Conservation (phyloP, 2,329 filamentous ascomycete genomes). For the Neonectria sp. region DNA sequence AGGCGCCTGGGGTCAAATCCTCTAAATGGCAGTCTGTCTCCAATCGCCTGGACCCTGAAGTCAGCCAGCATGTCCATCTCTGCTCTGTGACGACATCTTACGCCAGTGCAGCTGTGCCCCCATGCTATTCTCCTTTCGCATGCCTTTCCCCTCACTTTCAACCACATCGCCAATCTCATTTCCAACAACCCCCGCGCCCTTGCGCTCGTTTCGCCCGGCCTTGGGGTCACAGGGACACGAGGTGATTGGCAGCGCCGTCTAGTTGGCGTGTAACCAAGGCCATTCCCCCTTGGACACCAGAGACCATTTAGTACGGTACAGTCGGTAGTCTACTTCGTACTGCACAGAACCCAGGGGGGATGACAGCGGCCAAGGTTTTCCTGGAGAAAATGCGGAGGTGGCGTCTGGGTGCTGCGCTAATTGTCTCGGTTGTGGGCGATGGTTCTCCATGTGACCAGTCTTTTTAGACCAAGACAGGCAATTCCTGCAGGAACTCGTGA, state of each 20-base stretch:
- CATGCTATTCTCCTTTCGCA: conserved; percentile 14
- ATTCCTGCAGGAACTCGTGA: conserved; percentile 38
- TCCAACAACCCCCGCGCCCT: conserved; percentile 9
- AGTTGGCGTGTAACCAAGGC: conserved; percentile 7
- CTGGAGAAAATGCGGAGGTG: conserved; percentile 35
- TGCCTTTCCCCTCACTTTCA: conserved; percentile 20
- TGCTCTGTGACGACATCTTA: conserved; percentile 25
- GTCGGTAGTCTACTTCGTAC: background rate
- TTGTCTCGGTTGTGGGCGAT: conserved; percentile 29
- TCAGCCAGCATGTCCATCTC: background rate
- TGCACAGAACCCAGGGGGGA: background rate
- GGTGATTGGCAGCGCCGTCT: conserved; percentile 19
- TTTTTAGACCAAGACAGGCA: conserved; percentile 14
- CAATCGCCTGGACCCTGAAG: conserved; percentile 7
- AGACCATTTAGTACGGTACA: too few relatives aligned
- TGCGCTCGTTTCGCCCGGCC: conserved; percentile 19
- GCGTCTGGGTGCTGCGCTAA: conserved; percentile 30
- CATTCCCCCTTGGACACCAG: background rate
- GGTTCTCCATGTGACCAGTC: conserved; percentile 31
- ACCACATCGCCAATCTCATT: conserved; percentile 19
- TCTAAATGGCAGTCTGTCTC: conserved; percentile 11
- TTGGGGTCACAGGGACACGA: conserved; percentile 20
- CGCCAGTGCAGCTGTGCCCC: conserved; percentile 20
- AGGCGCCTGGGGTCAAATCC: background rate
- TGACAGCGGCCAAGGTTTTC: conserved; percentile 14